These are phyloP conservation scores for Babesia bovis DNA, from an alignment of 169 alveolate species.

Conservation along the genomic window DNA sequence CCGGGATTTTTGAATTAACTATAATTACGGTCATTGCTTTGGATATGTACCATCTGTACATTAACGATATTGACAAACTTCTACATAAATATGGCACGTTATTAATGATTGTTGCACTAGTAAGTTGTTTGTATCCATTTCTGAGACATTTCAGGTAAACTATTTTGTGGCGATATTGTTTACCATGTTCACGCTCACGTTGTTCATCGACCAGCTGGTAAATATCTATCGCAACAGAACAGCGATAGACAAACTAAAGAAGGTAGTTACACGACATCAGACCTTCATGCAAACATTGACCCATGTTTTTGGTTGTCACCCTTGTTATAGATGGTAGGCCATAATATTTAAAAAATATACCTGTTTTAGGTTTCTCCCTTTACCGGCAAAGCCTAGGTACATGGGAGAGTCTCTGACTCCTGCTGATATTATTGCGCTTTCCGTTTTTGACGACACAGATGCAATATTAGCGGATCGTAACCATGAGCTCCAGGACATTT, in stretches of 20 bases:
- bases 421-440: conserved; percentile 23
- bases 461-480: conserved; percentile 18
- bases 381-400: conserved; percentile 13
- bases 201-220: conserved; percentile 41
- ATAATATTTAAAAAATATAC: not conserved
- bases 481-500: conserved; percentile 19
- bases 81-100: conserved; percentile 1
- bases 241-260: conserved; percentile 39
- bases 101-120: not conserved
- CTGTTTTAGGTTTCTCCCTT: conserved; percentile 34
- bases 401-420: conserved; percentile 7
- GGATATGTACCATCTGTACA: conserved; percentile 15
- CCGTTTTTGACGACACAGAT: conserved; percentile 18
- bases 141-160: not conserved
- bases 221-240: conserved; percentile 20
- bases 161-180: conserved; percentile 33
- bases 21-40: not conserved
- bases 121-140: not conserved
- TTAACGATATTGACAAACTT: not conserved
- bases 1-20: conserved; percentile 1
- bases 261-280: not conserved
- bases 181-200: conserved; percentile 24
- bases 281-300: conserved; percentile 21
- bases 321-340: conserved; percentile 25
- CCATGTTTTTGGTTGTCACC: conserved; percentile 29